Evolutionary conservation across 495 filamentous ascomycete species (phyloP).

Genomic region (Trichoderma reesei): DNA sequence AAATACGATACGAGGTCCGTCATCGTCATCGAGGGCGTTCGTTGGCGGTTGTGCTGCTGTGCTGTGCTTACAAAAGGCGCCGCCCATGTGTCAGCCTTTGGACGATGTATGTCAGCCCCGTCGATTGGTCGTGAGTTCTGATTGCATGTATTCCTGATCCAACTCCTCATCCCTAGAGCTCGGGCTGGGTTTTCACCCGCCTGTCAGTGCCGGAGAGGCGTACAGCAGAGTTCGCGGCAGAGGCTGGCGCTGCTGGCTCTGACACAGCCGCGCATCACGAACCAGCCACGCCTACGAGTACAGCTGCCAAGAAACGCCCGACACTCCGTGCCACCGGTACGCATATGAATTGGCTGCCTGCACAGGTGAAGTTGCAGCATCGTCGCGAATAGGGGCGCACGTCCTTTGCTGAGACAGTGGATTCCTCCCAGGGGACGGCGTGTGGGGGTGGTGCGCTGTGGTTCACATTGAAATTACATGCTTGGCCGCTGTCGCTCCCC

Average conservation of each 20-base stretch:
- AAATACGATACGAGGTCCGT: background rate
- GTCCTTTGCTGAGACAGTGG: slow-evolving; percentile 4
- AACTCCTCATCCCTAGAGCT: no score
- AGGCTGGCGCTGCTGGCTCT: background rate
- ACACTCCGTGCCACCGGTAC: background rate
- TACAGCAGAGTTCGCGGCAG: background rate
- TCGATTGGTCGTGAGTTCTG: no score
- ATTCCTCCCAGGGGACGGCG: background rate
- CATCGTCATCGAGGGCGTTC: background rate
- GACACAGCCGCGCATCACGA: background rate
- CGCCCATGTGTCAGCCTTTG: background rate
- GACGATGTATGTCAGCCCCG: no score
- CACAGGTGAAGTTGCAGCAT: background rate
- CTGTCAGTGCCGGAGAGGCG: background rate
- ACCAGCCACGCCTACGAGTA: background rate
- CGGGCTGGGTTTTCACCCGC: no score
- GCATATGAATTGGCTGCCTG: background rate
- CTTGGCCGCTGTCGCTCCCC: no score
- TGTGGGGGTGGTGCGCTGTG: background rate
- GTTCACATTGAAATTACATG: background rate
- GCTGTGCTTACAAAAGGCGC: background rate
- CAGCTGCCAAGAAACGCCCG: no score
- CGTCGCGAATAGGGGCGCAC: slow-evolving; percentile 2
- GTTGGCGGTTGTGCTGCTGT: background rate
- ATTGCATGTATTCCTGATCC: no score